Percentiles rank a stretch among this genome's conserved stretches.
phyloP scores from a whole-genome alignment of 257 asterid genomes.

The Petunia axillaris region DNA sequence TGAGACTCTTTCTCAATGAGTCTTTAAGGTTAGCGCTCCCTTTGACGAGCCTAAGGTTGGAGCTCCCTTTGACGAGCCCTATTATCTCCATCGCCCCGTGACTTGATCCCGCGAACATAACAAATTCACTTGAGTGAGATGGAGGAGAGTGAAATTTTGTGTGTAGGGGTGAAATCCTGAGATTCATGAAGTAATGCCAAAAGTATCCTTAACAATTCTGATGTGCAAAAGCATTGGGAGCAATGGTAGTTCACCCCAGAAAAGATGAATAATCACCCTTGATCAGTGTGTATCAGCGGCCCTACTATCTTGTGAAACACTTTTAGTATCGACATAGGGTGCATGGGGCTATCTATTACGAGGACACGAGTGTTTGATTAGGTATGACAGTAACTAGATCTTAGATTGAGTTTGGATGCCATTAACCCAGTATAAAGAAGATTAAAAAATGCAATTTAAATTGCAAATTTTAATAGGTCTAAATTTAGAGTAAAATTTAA shows the following conservation, averaged over 20 bases:
- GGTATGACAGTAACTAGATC: conserved; percentile 1
- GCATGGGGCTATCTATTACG: background rate
- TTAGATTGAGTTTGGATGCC: too few relatives aligned
- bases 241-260: background rate
- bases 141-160: conserved; percentile 1
- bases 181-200: background rate
- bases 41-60: too few relatives aligned
- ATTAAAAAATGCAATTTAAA: too few relatives aligned
- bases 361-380: background rate
- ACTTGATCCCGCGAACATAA: background rate
- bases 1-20: too few relatives aligned
- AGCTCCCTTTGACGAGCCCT: too few relatives aligned
- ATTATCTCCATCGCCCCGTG: too few relatives aligned
- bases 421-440: too few relatives aligned
- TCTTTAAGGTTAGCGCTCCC: too few relatives aligned
- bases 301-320: background rate
- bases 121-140: background rate
- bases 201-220: conserved; percentile 5
- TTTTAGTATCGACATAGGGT: background rate
- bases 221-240: conserved; percentile 11
- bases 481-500: too few relatives aligned
- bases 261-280: background rate
- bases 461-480: too few relatives aligned
- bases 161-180: background rate
- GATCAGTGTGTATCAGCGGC: conserved; percentile 10